These are phyloP conservation scores for Entoloma clypeatum DNA, from an alignment of 1,284 basidiomycete species.

Conservation along the genomic window DNA sequence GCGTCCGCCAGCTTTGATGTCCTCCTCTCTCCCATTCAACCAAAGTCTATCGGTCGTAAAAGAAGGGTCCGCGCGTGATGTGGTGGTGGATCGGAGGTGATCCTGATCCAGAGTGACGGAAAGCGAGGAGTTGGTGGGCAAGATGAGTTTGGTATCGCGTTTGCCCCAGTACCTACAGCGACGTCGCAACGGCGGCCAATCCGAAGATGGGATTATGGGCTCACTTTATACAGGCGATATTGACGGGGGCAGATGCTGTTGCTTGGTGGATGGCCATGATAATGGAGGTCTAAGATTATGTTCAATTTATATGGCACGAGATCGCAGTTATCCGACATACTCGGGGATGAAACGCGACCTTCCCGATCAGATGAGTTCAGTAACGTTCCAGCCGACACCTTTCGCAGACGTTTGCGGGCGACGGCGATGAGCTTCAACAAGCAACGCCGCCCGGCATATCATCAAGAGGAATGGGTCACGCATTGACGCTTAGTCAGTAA, in stretches of 20 bases:
- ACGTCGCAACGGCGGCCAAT: slow-evolving; percentile 10
- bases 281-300: slow-evolving; percentile 18
- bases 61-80: slow-evolving; percentile 78
- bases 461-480: slow-evolving; percentile 12
- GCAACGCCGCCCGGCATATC: neutral
- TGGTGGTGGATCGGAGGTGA: slow-evolving; percentile 92
- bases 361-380: slow-evolving; percentile 7
- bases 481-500: slow-evolving; percentile 13
- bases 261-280: slow-evolving; percentile 75
- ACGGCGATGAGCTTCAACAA: slow-evolving; percentile 4
- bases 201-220: slow-evolving; percentile 22
- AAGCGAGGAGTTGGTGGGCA: slow-evolving; percentile 97
- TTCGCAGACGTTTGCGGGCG: slow-evolving; percentile 5
- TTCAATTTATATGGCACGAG: slow-evolving; percentile 13
- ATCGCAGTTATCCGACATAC: slow-evolving; percentile 6
- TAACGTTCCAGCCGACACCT: slow-evolving; percentile 7
- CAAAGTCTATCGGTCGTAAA: slow-evolving; percentile 84
- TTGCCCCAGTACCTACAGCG: slow-evolving; percentile 92
- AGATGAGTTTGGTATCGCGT: slow-evolving; percentile 90
- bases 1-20: slow-evolving; percentile 80
- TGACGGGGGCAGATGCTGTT: slow-evolving; percentile 90
- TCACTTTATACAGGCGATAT: slow-evolving; percentile 96
- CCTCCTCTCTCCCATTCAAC: slow-evolving; percentile 92
- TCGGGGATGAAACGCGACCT: neutral
- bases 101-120: slow-evolving; percentile 97